Evolutionary conservation across 1,139 yeast species (phyloP), one percentile per base, ranked within the genome.

Genomic region (Blastobotrys elegans): DNA sequence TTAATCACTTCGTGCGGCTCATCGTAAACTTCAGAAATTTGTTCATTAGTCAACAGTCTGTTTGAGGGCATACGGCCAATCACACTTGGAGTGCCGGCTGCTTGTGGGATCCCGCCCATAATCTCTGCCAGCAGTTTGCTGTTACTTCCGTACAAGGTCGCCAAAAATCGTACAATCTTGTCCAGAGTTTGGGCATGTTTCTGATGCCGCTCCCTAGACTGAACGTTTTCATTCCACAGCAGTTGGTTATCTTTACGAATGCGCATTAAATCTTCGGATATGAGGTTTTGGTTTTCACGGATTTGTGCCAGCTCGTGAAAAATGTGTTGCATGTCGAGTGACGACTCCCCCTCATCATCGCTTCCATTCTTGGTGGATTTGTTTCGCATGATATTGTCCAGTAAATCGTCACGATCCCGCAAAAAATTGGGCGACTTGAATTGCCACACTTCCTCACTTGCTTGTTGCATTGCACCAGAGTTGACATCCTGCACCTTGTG

Each of bases 161-260:
- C 95, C 57, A 92, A 71, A 58, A 92, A 90, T 56, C 94, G 79
- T 60, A 94, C 70, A 40, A 92, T 92, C 58, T 87, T 84, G 57
- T 89, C 96, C 52, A 92, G 72, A 21, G 96, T 88, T 54, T 86
- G 90, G 31, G 90, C 82, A 63, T 92, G 98, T 37, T 83, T 75
- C 55, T 83, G 80, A 63, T 89, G 87, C 52, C 94, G 78, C 63
- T 92, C 97, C 48, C 97, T 73, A 3, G 94, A 84, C 48, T 82
- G 70, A 60, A 76, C 82, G 60, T 88, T 84, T 63, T 92, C 98
- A 51, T 82, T 82, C 98, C 98, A 92, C 46, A 92, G 70, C 57
- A 88, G 69, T 62, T 88, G 90, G 65, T 92, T 92, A 61, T 94
- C 98, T 55, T 82, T 83, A 53, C 90, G 76, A 34, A 92, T 80